These are phyloP conservation scores for Zea luxurians DNA, from an alignment of 176 grass and related monocot species.

Conservation along the genomic window DNA sequence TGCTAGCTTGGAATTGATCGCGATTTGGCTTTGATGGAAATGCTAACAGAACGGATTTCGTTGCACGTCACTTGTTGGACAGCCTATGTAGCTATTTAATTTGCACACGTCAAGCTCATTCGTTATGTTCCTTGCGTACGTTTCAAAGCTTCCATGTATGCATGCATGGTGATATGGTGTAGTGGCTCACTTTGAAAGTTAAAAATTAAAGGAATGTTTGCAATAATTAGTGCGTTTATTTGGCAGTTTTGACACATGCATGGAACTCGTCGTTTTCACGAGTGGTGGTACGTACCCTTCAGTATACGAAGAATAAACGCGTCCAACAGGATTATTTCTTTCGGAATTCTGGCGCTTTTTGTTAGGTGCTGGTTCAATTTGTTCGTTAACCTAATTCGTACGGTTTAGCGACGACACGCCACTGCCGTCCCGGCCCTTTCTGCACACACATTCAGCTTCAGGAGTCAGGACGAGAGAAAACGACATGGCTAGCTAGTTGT, in stretches of 20 bases:
- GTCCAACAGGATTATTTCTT: background rate
- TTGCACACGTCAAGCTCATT: background rate
- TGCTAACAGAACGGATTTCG: slow-evolving; percentile 25
- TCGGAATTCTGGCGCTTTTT: background rate
- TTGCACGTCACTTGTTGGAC: background rate
- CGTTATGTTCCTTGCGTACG: slow-evolving; percentile 33
- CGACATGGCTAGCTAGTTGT: no score
- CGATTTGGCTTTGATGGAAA: slow-evolving; percentile 24
- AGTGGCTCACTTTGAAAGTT: background rate
- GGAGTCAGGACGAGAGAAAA: no score
- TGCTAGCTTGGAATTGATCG: background rate
- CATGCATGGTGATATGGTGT: no score
- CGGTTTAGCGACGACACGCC: background rate
- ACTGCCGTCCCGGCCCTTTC: no score
- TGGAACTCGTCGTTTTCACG: slow-evolving; percentile 9
- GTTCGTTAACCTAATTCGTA: slow-evolving; percentile 30
- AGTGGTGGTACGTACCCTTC: background rate
- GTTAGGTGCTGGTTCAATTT: slow-evolving; percentile 46
- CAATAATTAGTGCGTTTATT: background rate
- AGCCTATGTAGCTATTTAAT: background rate
- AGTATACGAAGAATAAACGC: background rate
- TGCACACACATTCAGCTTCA: no score
- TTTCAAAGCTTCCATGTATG: slow-evolving; percentile 2
- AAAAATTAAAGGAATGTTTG: background rate
- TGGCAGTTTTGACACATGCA: no score